These are phyloP conservation scores for Ceratobasidium sp. DNA, from an alignment of 1,284 basidiomycete genomes.

Conservation along the genomic window DNA sequence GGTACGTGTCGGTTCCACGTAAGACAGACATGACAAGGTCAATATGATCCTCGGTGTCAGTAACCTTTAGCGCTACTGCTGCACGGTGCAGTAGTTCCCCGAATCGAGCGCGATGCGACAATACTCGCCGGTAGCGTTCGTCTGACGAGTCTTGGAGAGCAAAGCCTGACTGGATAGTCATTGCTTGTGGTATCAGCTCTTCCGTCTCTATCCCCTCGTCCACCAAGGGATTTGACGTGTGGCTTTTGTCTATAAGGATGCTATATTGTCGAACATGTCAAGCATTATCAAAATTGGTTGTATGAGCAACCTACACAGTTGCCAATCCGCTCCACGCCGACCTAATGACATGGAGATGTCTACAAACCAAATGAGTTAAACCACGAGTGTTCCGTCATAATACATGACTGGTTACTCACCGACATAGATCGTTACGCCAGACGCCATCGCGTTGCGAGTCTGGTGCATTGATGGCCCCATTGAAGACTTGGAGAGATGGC, in stretches of 20 bases:
- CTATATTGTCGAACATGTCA: not conserved
- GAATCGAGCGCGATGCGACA: slow-evolving; percentile 67
- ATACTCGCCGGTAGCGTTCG: slow-evolving; percentile 72
- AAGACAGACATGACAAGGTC: slow-evolving; percentile 80
- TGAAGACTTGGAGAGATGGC: slow-evolving; percentile 73
- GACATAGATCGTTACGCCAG: slow-evolving; percentile 92
- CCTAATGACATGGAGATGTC: slow-evolving; percentile 68
- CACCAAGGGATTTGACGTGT: slow-evolving; percentile 1
- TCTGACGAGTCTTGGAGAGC: slow-evolving; percentile 77
- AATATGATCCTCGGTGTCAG: slow-evolving; percentile 80
- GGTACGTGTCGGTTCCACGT: slow-evolving; percentile 74
- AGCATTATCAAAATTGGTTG: not conserved
- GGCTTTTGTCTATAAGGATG: slow-evolving; percentile 19
- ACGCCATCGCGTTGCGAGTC: slow-evolving; percentile 67
- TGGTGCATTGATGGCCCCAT: slow-evolving; percentile 64
- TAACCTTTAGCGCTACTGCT: slow-evolving; percentile 63
- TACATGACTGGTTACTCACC: slow-evolving; percentile 59
- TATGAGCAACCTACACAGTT: slow-evolving; percentile 52
- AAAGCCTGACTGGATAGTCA: slow-evolving; percentile 76
- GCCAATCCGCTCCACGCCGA: slow-evolving; percentile 76
- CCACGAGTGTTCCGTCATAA: not conserved
- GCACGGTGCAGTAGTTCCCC: slow-evolving; percentile 76
- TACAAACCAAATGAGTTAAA: slow-evolving; percentile 49
- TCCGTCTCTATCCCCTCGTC: slow-evolving; percentile 35
- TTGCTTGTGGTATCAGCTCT: slow-evolving; percentile 66